Evolutionary conservation across 225 moss, liverwort and hornwort species (phyloP), one percentile per base, ranked within the genome.

Genomic region (Pseudisothecium myosuroides): DNA sequence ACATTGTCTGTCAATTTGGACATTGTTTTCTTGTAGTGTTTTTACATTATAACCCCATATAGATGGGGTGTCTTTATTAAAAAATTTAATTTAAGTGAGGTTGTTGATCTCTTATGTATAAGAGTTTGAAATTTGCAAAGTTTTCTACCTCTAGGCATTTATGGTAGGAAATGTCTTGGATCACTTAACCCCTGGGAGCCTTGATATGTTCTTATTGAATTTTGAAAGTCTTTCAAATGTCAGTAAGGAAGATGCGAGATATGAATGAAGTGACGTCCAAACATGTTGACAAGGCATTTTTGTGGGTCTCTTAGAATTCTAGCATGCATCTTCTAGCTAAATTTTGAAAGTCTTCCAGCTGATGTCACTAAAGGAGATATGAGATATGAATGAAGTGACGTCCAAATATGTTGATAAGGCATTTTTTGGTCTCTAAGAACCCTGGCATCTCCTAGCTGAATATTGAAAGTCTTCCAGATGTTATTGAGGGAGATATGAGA

Each of bases 361-460:
- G 14, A 71, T 71, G 24, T 14, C 71, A 24, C 3, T 2, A 4
- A 31, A 0, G 7, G 14, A 43, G 6, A 47, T 29, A 29, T 10
- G 20, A 32, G 75, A 54, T 54, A 52, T 7, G 4, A 31, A 7
- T 47, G 11, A 49, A n/a, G 31, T 47, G 16, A 68, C n/a, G 23
- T 69, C 4, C 14, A 39, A 69, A 7, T n/a, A 22, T n/a, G 5
- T n/a, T n/a, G 20, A 11, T 1, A 39, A 39, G 7, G 2, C 12
- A 12, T 6, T 67, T 21, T 62, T 64, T 45, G 45, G 45, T 45
- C 45, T 45, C 0, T 27, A 0, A 27, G 4, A n/a, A 7, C 17
- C 2, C 0, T 49, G 1, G 12, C 7, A 29, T 45, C 3, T 1
- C 26, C 14, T 14, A 41, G 14, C 0, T 24, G 3, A 7, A 43